phyloP scores from a whole-genome alignment of 2,329 filamentous ascomycete genomes.

The Aspergillus piperis region DNA sequence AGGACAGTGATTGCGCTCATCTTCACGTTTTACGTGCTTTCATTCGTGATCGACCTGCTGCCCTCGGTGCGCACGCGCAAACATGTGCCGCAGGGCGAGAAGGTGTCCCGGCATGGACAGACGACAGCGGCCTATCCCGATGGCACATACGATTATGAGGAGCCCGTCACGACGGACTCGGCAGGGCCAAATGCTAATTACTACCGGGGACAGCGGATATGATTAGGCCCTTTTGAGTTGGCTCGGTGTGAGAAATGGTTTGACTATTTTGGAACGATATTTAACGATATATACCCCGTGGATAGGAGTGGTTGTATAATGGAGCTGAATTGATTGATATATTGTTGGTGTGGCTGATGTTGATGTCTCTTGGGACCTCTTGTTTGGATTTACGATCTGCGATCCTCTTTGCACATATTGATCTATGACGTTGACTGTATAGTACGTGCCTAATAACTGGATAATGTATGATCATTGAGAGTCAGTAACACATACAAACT shows the following conservation, averaged over 20 bases:
- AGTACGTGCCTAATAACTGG: too few species aligned
- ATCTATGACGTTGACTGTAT: too few species aligned
- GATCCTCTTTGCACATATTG: too few species aligned
- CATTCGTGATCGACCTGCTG: slow-evolving; percentile 82
- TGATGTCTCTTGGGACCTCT: too few species aligned
- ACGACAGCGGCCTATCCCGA: slow-evolving; percentile 10
- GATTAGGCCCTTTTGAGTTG: background rate
- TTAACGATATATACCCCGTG: slow-evolving; percentile 1
- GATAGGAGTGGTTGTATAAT: background rate
- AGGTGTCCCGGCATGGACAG: slow-evolving; percentile 26
- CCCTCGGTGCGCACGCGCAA: slow-evolving; percentile 69
- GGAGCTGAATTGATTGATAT: background rate
- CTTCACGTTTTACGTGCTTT: slow-evolving; percentile 84
- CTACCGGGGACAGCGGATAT: slow-evolving; percentile 34
- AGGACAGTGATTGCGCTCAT: slow-evolving; percentile 67
- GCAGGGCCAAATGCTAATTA: slow-evolving; percentile 34
- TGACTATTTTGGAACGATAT: background rate
- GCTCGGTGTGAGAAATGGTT: slow-evolving; percentile 3
- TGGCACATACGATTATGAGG: slow-evolving; percentile 30
- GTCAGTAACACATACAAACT: too few species aligned
- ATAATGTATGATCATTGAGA: too few species aligned
- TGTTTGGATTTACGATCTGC: too few species aligned
- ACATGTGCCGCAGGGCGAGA: slow-evolving; percentile 47
- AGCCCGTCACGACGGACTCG: slow-evolving; percentile 42
- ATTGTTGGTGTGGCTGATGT: too few species aligned